Evolutionary conservation across 176 grass and related monocot species (phyloP), one percentile per base, ranked within the genome.

Genomic region (Oryza nivara): DNA sequence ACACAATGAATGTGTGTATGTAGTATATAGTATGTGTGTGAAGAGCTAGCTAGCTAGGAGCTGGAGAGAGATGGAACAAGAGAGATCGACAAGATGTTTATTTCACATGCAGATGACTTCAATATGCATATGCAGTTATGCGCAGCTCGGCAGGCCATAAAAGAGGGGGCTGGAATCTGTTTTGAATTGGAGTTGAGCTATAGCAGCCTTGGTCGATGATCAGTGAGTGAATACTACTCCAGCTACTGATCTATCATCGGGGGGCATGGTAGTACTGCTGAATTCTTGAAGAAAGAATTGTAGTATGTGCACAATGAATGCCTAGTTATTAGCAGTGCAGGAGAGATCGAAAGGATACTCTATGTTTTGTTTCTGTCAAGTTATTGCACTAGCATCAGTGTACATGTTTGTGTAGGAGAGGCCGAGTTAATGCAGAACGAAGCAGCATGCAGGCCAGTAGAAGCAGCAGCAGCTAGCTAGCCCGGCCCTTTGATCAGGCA

Each of bases 31-130:
- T 36, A 17, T 51, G 17, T 20, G 52, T 58, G 52, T 58, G 56
- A 9, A n/a, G 51, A 5, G 51, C 13, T 56, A 17, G 16, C 0
- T 63, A 35, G 17, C 16, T 47, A 54, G 66, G 19, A 23, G 49
- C 11, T 22, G 49, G 40, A 46, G 73, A 70, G 85, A 76, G 71
- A 75, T 60, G 83, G 83, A 73, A 49, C 83, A 72, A 65, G 84
- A 90, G 80, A 77, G 88, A 30, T 30, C 28, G 28, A 90, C 88
- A 90, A 69, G 80, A 90, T 70, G 88, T 90, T 90, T 86, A 90
- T 90, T 86, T 90, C 84, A 70, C 83, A 67, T 48, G 74, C 84
- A 90, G 79, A 90, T 79, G 79, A 70, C 48, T 86, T 90, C 68
- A 90, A 86, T 83, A 85, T 81, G 82, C 89, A 81, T 65, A 80